Conservation (phyloP, 2,329 filamentous ascomycete genomes). For the Parastagonospora nodorum region DNA sequence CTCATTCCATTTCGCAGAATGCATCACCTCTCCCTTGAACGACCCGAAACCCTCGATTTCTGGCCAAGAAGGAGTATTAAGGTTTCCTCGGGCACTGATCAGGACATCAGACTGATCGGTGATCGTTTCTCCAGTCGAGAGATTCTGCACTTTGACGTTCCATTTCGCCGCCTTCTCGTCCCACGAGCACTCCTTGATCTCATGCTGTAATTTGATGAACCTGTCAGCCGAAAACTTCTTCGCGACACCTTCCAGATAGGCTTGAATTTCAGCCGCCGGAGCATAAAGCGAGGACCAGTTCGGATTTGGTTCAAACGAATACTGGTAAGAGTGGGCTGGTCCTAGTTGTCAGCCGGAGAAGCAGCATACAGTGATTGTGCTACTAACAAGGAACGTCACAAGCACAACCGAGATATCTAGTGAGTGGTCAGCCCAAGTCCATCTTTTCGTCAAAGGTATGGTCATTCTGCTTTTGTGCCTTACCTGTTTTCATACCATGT, state of each 20-base stretch:
- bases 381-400: constrained; percentile 46
- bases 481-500: constrained; percentile 48
- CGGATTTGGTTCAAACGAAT: constrained; percentile 50
- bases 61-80: constrained; percentile 42
- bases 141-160: constrained; percentile 42
- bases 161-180: constrained; percentile 42
- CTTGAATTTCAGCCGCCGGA: constrained; percentile 45
- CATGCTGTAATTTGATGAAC: constrained; percentile 45
- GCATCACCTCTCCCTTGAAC: constrained; percentile 44
- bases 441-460: neutral
- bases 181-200: constrained; percentile 42
- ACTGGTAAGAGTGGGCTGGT: constrained; percentile 50
- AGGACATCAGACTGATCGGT: constrained; percentile 36
- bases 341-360: constrained; percentile 3
- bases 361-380: neutral
- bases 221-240: constrained; percentile 45
- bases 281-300: constrained; percentile 51
- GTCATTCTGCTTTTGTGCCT: neutral
- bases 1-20: constrained; percentile 43
- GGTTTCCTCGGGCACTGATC: constrained; percentile 37
- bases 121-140: constrained; percentile 31
- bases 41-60: constrained; percentile 37
- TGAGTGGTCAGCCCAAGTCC: neutral
- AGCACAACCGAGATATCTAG: constrained; percentile 50
- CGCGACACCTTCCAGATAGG: constrained; percentile 41